Evolutionary conservation across 2,329 filamentous ascomycete genomes (phyloP), one percentile per base, ranked within the genome.

Genomic region (Cadophora malorum): DNA sequence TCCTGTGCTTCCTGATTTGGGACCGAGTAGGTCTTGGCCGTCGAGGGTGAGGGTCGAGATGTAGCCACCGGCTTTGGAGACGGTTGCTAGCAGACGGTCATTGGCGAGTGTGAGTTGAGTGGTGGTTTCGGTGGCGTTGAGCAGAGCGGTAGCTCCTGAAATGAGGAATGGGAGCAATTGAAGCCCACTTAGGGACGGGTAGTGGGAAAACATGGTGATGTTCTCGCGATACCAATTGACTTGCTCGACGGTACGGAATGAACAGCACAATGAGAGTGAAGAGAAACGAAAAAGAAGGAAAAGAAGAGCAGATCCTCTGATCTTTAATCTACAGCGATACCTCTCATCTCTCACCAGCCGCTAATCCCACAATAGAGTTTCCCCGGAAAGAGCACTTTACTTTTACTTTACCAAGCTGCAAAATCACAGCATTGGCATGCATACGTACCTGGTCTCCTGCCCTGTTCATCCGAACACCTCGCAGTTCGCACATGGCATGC

Each of bases 21-120:
- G 78, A 14, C 86, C 86, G 0, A 89, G 81, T 1, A 89, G 80
- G 69, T 89, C 83, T 68, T 84, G 82, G 0, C 78, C 79, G 71
- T 84, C 83, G 0, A 85, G 80, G 12, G 76, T 78, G 3, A 85
- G 75, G 21, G 78, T 75, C 10, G 80, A 76, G 23, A 85, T 79
- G 14, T 78, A 77, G 0, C 83, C 83, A 5, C 71, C 77, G 0
- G 75, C 73, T 72, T 83, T 85, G 68, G 79, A 78, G 35, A 84
- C 78, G 4, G 80, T 77, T 0, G 81, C 79, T 3, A 76, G 79
- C 2, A 86, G 76, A 3, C 82, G 79, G 53, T 81, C 79, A 68
- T 85, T 85, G 50, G 76, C 71, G 10, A 85, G 76, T 0, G 78
- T 78, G n/a, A 82, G 72, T 35, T 73, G 69, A 1, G 71, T 72